Percentiles rank a stretch among this genome's conserved stretches.
These are phyloP conservation scores for Backusella morwellensis DNA, from an alignment of 192 early-diverging fungal species.

Conservation along the genomic window DNA sequence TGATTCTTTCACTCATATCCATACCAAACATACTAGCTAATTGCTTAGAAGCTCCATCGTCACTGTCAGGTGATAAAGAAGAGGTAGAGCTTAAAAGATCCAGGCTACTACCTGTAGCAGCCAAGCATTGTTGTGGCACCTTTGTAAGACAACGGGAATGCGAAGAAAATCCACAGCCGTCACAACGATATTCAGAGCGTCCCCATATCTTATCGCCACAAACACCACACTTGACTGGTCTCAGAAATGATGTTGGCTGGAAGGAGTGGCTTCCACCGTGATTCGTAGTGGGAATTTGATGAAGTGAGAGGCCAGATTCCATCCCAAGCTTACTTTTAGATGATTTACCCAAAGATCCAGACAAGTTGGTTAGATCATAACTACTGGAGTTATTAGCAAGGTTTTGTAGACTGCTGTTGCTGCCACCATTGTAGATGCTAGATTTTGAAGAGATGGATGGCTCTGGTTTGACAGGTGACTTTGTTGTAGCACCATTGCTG, in stretches of 20 bases:
- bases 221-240: conserved; percentile 46
- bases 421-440: neutral
- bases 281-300: neutral
- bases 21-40: conserved; percentile 62
- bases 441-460: neutral
- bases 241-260: conserved; percentile 38
- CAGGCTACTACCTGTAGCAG: conserved; percentile 11
- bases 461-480: neutral
- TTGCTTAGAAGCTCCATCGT: neutral
- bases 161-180: conserved; percentile 46
- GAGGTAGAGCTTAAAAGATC: conserved; percentile 7
- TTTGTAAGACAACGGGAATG: conserved; percentile 44
- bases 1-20: conserved; percentile 51
- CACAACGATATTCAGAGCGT: conserved; percentile 43
- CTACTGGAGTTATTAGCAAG: neutral
- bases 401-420: neutral
- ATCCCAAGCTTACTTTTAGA: neutral
- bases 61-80: neutral
- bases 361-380: neutral
- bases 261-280: conserved; percentile 37
- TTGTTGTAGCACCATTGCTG: neutral
- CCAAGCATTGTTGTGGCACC: conserved; percentile 33
- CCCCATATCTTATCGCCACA: conserved; percentile 62
- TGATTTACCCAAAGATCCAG: neutral
- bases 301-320: neutral